These are phyloP conservation scores for Xylaria polymorpha DNA, from an alignment of 2,329 filamentous ascomycete species.

Conservation along the genomic window DNA sequence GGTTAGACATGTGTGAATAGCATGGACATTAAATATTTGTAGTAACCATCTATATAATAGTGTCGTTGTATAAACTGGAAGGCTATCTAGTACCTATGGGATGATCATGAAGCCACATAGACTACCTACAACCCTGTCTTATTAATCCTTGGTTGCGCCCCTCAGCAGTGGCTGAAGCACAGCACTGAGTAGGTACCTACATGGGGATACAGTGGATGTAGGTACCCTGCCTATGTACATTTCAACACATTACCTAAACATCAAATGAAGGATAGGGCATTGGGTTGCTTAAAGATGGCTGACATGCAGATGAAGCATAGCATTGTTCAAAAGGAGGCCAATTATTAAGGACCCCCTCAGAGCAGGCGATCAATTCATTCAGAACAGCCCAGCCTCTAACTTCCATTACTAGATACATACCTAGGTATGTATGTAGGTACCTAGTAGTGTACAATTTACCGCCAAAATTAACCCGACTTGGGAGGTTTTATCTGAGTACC, in stretches of 20 bases:
- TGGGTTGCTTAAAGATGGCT: background rate
- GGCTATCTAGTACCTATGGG: background rate
- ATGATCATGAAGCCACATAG: background rate
- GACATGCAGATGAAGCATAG: background rate
- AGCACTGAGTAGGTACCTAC: no score
- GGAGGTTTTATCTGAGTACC: background rate
- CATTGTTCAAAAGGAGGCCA: no score
- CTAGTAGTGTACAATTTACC: background rate
- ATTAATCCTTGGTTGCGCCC: background rate
- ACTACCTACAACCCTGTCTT: background rate
- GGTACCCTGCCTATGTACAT: no score
- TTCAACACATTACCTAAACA: background rate
- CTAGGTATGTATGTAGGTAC: no score
- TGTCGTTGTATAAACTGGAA: no score
- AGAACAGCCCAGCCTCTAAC: background rate
- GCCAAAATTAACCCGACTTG: constrained; percentile 1
- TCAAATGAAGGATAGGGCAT: background rate
- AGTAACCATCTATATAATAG: background rate
- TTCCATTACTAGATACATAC: no score
- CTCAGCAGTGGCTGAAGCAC: background rate
- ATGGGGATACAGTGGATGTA: no score
- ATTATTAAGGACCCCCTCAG: background rate
- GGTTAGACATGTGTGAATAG: background rate
- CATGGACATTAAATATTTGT: background rate
- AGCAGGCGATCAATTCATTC: background rate